A percentile compares a stretch with the other conserved stretches of the same genome.
Conservation (phyloP, 208 protist species). For the Crithidia mellificae region DNA sequence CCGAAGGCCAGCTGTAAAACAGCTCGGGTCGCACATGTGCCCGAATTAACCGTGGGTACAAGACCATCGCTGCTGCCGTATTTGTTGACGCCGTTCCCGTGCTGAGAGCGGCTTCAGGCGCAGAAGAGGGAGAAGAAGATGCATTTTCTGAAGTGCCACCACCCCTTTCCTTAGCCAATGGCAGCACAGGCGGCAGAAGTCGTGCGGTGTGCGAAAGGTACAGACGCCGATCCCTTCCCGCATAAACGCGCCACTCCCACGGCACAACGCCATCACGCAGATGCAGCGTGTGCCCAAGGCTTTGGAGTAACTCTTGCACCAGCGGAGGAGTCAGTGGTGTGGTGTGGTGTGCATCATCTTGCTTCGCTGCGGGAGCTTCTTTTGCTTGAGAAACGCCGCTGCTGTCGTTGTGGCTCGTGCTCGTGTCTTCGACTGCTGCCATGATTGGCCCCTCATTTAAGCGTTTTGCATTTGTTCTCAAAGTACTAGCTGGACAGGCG, state of each 20-base stretch:
- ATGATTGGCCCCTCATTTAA: neutral
- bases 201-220: slow-evolving; percentile 59
- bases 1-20: slow-evolving; percentile 14
- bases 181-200: slow-evolving; percentile 55
- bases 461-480: neutral
- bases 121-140: neutral
- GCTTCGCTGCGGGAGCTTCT: neutral
- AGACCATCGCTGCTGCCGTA: neutral
- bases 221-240: slow-evolving; percentile 56
- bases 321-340: slow-evolving; percentile 9
- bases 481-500: neutral
- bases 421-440: no score
- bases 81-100: neutral
- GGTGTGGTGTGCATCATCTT: neutral
- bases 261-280: slow-evolving; percentile 41
- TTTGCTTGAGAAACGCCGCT: no score
- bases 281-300: slow-evolving; percentile 36
- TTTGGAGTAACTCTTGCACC: slow-evolving; percentile 37
- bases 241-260: slow-evolving; percentile 29
- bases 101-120: neutral
- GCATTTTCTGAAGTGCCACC: neutral
- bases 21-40: slow-evolving; percentile 20
- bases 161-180: neutral
- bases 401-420: neutral
- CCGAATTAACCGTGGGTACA: slow-evolving; percentile 6